Base-by-base conservation (phyloP, 805 yeast genomes). In the Kurtzmaniella fragi region DNA sequence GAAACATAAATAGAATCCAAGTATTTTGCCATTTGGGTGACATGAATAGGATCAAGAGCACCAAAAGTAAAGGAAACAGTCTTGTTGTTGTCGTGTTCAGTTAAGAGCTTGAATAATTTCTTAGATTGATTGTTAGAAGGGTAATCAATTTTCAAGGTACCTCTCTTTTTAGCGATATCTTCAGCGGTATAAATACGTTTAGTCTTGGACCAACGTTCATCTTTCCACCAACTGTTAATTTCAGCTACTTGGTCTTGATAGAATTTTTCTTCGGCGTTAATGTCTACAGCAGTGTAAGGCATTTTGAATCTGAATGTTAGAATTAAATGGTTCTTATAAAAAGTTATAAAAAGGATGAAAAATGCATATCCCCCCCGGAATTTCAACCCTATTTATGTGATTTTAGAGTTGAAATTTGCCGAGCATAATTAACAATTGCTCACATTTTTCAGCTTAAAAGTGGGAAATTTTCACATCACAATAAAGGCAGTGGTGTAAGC, bases 1-100 rank as follows among this genome's bases (percentile, higher is more conserved):
- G 95, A 84, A 48, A 91, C 95, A 64, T 91, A 91, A 52, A 91
- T 77, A 10, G 95, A 78, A 66, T 90, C 98, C 56, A 91, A 74
- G 67, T 87, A 88, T 65, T 86, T 87, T 53, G 96, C 95, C 98
- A 91, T 91, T 69, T 91, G 97, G 44, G 96, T 73, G 48, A 89
- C 88, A 61, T 91, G 97, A 50, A 91, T 84, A 20, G 97, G 96
- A 64, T 91, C 97, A 54, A 91, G 73, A 17, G 97, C 97, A 61
- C 97, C 98, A 59, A 88, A 90, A 27, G 97, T 89, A 73, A 80
- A 82, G 16, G 96, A 83, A 28, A 79, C 84, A 34, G 95, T 78
- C 59, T 80, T 80, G 49, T 82, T 70, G 43, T 63, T 62, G 61
- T 77, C 87, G 59, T 88, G 97, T 59, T 85, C 80, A 46, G 70